Percentiles rank a stretch among this genome's conserved stretches.
Evolutionary conservation across 768 basidiomycete genomes (phyloP).

Genomic region (Postia placenta): DNA sequence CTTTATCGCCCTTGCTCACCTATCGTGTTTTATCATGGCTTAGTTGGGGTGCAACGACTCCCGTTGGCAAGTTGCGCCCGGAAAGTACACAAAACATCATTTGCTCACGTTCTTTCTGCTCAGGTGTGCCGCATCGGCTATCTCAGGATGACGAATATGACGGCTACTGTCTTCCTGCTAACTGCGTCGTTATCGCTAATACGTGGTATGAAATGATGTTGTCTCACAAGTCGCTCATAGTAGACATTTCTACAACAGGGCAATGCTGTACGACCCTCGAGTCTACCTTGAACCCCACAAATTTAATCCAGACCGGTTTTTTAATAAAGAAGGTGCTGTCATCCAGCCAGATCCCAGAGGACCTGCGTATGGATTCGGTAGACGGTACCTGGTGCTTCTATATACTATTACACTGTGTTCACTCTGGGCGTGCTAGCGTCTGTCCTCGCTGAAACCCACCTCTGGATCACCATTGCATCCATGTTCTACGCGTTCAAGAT

Average conservation of each 20-base stretch:
- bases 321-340: background rate
- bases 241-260: background rate
- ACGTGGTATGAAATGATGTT: slow-evolving; percentile 10
- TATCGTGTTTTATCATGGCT: background rate
- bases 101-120: slow-evolving; percentile 3
- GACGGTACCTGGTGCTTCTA: slow-evolving; percentile 4
- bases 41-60: too few species aligned
- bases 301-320: slow-evolving; percentile 10
- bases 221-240: background rate
- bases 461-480: slow-evolving; percentile 13
- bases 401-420: background rate
- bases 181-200: slow-evolving; percentile 7
- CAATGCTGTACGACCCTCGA: slow-evolving; percentile 9
- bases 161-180: slow-evolving; percentile 4
- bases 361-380: slow-evolving; percentile 12
- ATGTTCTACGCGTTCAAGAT: slow-evolving; percentile 18
- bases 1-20: background rate
- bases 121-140: slow-evolving; percentile 13
- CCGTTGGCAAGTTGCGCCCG: background rate
- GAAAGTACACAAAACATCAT: too few species aligned
- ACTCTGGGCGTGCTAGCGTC: background rate
- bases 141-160: slow-evolving; percentile 6
- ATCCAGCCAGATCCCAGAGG: background rate
- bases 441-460: slow-evolving; percentile 15
- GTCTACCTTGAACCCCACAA: slow-evolving; percentile 6